Evolutionary conservation across 176 grass and related monocot species (phyloP), one percentile per base, ranked within the genome.

Genomic region (Eremochloa ophiuroides): DNA sequence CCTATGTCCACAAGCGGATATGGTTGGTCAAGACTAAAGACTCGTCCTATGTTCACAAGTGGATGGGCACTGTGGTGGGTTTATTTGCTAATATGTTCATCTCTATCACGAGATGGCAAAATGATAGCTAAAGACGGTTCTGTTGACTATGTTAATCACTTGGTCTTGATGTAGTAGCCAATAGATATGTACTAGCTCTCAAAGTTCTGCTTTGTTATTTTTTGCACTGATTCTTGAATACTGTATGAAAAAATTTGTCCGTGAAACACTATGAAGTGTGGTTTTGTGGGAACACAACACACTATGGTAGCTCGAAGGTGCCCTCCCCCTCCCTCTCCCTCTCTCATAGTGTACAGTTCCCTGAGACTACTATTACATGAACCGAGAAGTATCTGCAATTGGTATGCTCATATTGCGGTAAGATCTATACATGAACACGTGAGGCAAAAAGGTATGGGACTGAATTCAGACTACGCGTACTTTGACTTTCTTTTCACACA

Each of bases 1-100:
- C 4, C 6, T 35, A 31, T 47, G 73, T 10, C 84, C 29, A 75
- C 48, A 68, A 30, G 33, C n/a, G n/a, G n/a, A 43, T 59, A 46
- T 63, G 9, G 81, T 60, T 29, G 28, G 27, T 58, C 65, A 77
- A 72, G 73, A 11, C 62, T 51, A 59, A 78, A 79, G 74, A 10
- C 66, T 1, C 16, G 73, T 30, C 5, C 7, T 35, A 33, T 48
- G 73, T 10, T 88, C 29, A 75, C 48, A 15, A 80, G 33, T 40
- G 73, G 44, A 43, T 59, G 15, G 7, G 39, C 22, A 48, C 31
- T 50, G 7, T 44, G 14, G 14, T 46, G 48, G 47, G 67, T 10
- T 73, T 64, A 30, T 78, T 65, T 28, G 17, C 10, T 44, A 7
- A 16, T 80, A 27, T 27, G 41, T 33, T 66, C 8, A 27, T 41